Percentiles rank a stretch among this genome's conserved stretches.
phyloP scores from a whole-genome alignment of 306 rosid species.

The Pterocarpus macrocarpus region DNA sequence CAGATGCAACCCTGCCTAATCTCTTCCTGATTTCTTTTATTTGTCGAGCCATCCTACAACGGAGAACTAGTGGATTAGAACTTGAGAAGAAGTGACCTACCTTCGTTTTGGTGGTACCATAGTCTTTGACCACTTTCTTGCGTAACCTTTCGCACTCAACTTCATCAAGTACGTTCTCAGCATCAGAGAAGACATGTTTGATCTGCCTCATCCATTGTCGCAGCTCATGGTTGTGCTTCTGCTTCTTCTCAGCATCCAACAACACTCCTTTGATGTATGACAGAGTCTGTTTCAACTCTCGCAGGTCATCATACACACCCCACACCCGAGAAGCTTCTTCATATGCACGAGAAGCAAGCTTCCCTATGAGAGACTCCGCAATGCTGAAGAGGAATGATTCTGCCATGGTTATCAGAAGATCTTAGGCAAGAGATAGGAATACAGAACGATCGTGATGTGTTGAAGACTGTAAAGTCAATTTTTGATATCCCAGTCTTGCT shows the following conservation, averaged over 20 bases:
- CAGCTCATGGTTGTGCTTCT: conserved; percentile 17
- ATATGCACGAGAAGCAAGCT: conserved; percentile 25
- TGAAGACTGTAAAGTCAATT: no score
- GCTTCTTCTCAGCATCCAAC: conserved; percentile 38
- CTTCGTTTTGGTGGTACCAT: no score
- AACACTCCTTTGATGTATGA: conserved; percentile 20
- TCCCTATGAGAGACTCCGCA: background rate
- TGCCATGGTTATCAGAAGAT: conserved; percentile 29
- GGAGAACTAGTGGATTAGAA: conserved; percentile 17
- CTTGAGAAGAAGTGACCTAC: conserved; percentile 25
- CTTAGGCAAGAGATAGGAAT: no score
- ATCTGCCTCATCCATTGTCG: conserved; percentile 34
- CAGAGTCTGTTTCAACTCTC: conserved; percentile 10
- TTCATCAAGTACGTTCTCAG: conserved; percentile 26
- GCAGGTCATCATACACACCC: background rate
- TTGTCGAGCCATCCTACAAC: conserved; percentile 5
- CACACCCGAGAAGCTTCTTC: conserved; percentile 14
- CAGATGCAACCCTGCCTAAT: conserved; percentile 26
- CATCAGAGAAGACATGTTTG: background rate
- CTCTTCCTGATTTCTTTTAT: conserved; percentile 16
- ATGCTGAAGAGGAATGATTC: conserved; percentile 2
- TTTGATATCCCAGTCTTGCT: no score
- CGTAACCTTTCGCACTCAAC: background rate
- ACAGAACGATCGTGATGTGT: no score
- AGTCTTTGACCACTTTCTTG: background rate